A percentile compares a stretch with the other conserved stretches of the same genome.
phyloP scores from a whole-genome alignment of 192 early-diverging fungal species.

The Coemansia sp. region DNA sequence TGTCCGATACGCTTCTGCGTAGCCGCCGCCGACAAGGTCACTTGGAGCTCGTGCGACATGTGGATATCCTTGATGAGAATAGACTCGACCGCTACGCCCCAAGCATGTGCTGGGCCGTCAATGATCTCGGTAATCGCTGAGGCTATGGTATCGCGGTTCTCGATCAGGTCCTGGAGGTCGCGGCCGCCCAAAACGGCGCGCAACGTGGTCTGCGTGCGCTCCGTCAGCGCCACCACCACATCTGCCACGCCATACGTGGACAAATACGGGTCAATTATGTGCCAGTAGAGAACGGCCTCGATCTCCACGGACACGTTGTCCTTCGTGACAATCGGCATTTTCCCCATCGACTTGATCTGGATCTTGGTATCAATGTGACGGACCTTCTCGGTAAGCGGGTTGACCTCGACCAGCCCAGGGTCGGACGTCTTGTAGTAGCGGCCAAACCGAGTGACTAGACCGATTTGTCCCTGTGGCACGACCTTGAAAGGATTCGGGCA shows the following conservation, averaged over 20 bases:
- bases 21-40: slow-evolving; percentile 85
- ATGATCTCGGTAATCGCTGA: slow-evolving; percentile 85
- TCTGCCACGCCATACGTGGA: slow-evolving; percentile 78
- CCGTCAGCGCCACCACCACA: slow-evolving; percentile 74
- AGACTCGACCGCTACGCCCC: slow-evolving; percentile 81
- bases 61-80: slow-evolving; percentile 88
- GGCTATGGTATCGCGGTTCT: slow-evolving; percentile 86
- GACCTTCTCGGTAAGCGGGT: slow-evolving; percentile 47
- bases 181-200: slow-evolving; percentile 81
- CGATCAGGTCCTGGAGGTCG: slow-evolving; percentile 85
- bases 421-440: slow-evolving; percentile 61
- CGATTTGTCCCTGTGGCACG: slow-evolving; percentile 49
- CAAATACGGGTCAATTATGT: slow-evolving; percentile 77
- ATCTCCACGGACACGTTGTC: slow-evolving; percentile 88
- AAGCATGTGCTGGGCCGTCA: slow-evolving; percentile 69
- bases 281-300: slow-evolving; percentile 88
- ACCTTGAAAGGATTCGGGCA: slow-evolving; percentile 54
- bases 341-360: slow-evolving; percentile 65
- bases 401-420: slow-evolving; percentile 60
- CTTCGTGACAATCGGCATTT: slow-evolving; percentile 83
- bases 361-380: slow-evolving; percentile 63
- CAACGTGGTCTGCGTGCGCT: slow-evolving; percentile 89
- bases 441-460: slow-evolving; percentile 49
- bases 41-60: slow-evolving; percentile 76
- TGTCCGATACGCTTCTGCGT: slow-evolving; percentile 87